Conservation (phyloP, 345 rosid genomes). For the Turnera subulata region DNA sequence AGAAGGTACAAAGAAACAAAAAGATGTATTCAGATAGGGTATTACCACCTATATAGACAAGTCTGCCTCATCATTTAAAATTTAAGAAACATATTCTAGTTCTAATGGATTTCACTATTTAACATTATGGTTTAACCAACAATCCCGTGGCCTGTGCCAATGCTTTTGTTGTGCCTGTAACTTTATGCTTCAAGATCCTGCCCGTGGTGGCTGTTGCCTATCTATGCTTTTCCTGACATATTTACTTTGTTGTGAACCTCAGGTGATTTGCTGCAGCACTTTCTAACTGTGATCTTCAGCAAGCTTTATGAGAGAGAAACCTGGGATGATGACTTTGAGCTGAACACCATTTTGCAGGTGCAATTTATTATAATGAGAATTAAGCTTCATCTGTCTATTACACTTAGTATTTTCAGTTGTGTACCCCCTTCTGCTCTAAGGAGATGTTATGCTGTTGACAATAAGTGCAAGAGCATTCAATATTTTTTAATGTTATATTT, state of each 20-base stretch:
- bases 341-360: slow-evolving; percentile 91
- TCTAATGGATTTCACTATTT: no score
- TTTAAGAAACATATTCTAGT: no score
- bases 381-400: no score
- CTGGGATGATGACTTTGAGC: slow-evolving; percentile 90
- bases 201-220: background rate
- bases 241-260: slow-evolving; percentile 23
- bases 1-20: no score
- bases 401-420: no score
- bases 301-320: slow-evolving; percentile 87
- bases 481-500: no score
- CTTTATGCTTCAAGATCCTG: background rate
- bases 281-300: slow-evolving; percentile 67
- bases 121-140: no score
- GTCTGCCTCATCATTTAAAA: no score
- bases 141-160: background rate
- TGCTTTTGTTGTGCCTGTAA: background rate
- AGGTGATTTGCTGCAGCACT: slow-evolving; percentile 97
- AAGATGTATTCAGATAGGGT: no score
- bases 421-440: background rate
- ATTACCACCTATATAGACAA: no score
- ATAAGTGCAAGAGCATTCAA: no score
- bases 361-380: background rate
- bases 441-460: background rate
- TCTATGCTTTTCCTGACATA: slow-evolving; percentile 19